A percentile compares a stretch with the other conserved stretches of the same genome.
These are phyloP conservation scores for Cercospora zeina DNA, from an alignment of 2,329 filamentous ascomycete genomes.

Conservation along the genomic window DNA sequence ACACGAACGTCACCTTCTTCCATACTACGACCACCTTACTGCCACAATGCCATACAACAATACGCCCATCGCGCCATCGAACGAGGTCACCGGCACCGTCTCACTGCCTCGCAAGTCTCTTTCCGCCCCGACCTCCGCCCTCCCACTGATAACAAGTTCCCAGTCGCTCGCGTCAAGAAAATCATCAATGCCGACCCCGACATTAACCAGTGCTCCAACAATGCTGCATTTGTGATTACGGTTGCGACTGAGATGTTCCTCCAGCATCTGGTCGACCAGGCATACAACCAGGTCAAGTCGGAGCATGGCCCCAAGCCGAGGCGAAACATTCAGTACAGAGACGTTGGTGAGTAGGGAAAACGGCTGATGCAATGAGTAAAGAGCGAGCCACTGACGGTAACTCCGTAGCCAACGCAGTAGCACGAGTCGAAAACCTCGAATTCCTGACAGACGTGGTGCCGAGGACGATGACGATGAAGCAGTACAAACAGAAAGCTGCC, in stretches of 20 bases:
- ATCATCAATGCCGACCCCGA: slow-evolving; percentile 89
- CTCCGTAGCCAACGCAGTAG: slow-evolving; percentile 73
- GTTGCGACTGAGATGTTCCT: slow-evolving; percentile 95
- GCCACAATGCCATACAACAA: slow-evolving; percentile 83
- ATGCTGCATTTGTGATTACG: slow-evolving; percentile 90
- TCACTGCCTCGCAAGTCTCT: slow-evolving; percentile 75
- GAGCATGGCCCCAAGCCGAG: slow-evolving; percentile 76
- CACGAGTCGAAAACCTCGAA: slow-evolving; percentile 88
- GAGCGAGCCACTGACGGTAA: not conserved
- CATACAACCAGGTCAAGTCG: slow-evolving; percentile 82
- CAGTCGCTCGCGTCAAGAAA: slow-evolving; percentile 94
- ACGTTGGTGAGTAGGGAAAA: slow-evolving; percentile 64
- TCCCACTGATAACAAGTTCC: not conserved
- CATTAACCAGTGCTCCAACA: slow-evolving; percentile 82
- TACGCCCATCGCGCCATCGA: slow-evolving; percentile 72
- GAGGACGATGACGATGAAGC: slow-evolving; percentile 76
- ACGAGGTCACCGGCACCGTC: slow-evolving; percentile 81
- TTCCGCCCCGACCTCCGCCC: not conserved
- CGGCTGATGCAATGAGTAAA: not conserved
- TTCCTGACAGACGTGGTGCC: slow-evolving; percentile 91
- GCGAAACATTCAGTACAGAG: slow-evolving; percentile 92
- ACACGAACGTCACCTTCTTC: not conserved
- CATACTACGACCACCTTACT: not conserved
- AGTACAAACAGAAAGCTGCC: slow-evolving; percentile 63
- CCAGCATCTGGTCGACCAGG: slow-evolving; percentile 82